A percentile compares a stretch with the other conserved stretches of the same genome.
Evolutionary conservation across 352 stramenopile species (phyloP).

Genomic region (Phytophthora niederhauseri): DNA sequence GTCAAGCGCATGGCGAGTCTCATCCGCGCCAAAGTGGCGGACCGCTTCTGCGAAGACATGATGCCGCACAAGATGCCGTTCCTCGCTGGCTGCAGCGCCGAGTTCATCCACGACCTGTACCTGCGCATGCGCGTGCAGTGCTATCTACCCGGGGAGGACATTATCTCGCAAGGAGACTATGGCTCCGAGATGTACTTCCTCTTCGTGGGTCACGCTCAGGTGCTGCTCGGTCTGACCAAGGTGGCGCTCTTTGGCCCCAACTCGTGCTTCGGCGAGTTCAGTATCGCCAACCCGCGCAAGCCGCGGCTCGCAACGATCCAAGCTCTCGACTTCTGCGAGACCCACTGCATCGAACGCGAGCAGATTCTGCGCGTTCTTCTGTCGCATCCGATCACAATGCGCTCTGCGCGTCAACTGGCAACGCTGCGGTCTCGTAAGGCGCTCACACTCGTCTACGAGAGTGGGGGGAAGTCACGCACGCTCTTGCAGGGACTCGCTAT

Average conservation of each 20-base stretch:
- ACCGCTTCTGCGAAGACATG: constrained; percentile 74
- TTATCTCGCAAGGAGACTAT: constrained; percentile 81
- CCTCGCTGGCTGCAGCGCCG: constrained; percentile 69
- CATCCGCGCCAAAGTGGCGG: constrained; percentile 75
- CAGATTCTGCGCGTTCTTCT: constrained; percentile 57
- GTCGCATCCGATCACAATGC: constrained; percentile 61
- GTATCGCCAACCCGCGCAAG: constrained; percentile 72
- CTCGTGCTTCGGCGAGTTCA: constrained; percentile 84
- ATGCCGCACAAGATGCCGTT: constrained; percentile 76
- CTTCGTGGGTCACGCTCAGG: constrained; percentile 76
- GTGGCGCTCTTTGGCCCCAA: constrained; percentile 72
- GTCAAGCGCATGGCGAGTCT: constrained; percentile 75
- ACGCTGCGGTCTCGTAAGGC: constrained; percentile 61
- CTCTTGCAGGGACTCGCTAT: constrained; percentile 67
- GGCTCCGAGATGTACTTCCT: constrained; percentile 87
- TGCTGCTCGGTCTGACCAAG: constrained; percentile 64
- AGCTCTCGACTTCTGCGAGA: constrained; percentile 82
- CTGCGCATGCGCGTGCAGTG: constrained; percentile 74
- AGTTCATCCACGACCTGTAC: constrained; percentile 86
- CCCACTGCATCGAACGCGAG: constrained; percentile 61
- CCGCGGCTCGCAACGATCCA: constrained; percentile 78
- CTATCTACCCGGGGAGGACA: constrained; percentile 78
- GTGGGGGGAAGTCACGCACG: constrained; percentile 57
- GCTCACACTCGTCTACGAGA: constrained; percentile 60
- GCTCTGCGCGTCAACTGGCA: constrained; percentile 61